These are phyloP conservation scores for Emmonsia crescens DNA, from an alignment of 2,329 filamentous ascomycete species.

Conservation along the genomic window DNA sequence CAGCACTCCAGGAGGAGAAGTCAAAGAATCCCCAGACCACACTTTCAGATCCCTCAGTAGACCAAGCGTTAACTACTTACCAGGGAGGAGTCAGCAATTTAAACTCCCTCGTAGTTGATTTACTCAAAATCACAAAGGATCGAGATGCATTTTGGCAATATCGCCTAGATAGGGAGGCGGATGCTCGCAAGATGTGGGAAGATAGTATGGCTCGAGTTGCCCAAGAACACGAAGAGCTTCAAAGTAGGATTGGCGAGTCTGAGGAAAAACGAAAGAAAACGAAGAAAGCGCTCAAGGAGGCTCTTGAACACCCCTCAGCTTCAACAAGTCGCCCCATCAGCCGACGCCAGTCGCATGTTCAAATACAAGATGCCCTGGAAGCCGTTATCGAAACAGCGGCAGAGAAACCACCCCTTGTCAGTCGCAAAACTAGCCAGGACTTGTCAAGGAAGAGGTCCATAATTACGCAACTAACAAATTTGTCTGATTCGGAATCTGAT, in stretches of 20 bases:
- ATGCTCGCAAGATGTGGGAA: slow-evolving; percentile 94
- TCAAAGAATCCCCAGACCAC: slow-evolving; percentile 56
- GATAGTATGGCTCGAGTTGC: slow-evolving; percentile 98
- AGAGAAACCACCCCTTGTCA: slow-evolving; percentile 14
- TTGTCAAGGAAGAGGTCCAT: slow-evolving; percentile 49
- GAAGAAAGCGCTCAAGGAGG: slow-evolving; percentile 79
- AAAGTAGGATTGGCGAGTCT: slow-evolving; percentile 76
- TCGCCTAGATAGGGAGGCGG: slow-evolving; percentile 77
- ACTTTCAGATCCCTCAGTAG: slow-evolving; percentile 65
- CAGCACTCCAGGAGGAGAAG: slow-evolving; percentile 65
- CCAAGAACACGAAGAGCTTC: slow-evolving; percentile 81
- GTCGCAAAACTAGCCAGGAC: slow-evolving; percentile 8
- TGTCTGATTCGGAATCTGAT: slow-evolving; percentile 66
- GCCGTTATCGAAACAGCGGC: slow-evolving; percentile 30
- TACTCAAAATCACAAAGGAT: slow-evolving; percentile 85
- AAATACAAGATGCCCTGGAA: slow-evolving; percentile 27
- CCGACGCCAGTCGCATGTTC: slow-evolving; percentile 19
- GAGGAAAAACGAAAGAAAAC: slow-evolving; percentile 83
- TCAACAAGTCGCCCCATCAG: slow-evolving; percentile 30
- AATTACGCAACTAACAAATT: slow-evolving; percentile 57
- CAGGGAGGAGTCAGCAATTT: slow-evolving; percentile 82
- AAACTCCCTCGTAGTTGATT: slow-evolving; percentile 70
- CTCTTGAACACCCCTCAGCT: slow-evolving; percentile 50
- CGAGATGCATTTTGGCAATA: slow-evolving; percentile 97
- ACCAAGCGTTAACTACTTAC: slow-evolving; percentile 72